phyloP scores from a whole-genome alignment of 75 land plant genomes.

The Pinus taeda region DNA sequence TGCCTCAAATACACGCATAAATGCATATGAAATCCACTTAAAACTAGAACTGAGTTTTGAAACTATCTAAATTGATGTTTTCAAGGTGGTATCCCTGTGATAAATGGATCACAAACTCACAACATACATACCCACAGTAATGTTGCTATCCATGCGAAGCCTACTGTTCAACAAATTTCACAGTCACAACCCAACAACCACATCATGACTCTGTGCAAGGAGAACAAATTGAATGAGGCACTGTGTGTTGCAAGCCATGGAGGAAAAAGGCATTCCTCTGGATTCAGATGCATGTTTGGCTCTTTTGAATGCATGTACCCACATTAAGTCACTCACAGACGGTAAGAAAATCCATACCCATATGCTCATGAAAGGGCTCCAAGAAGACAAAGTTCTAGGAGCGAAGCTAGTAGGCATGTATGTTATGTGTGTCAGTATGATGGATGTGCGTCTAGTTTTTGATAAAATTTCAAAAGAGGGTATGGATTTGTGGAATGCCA shows the following conservation, averaged over 20 bases:
- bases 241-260: neutral
- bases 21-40: too few species aligned
- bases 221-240: neutral
- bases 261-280: neutral
- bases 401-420: constrained; percentile 17
- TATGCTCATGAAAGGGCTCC: constrained; percentile 5
- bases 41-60: too few species aligned
- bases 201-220: constrained; percentile 1
- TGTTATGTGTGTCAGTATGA: constrained; percentile 19
- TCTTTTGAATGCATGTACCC: constrained; percentile 8
- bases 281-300: neutral
- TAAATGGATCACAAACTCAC: too few species aligned
- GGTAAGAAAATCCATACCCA: constrained; percentile 5
- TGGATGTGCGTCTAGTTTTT: constrained; percentile 13
- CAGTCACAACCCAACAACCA: neutral
- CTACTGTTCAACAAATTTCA: neutral
- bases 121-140: neutral
- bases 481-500: constrained; percentile 18
- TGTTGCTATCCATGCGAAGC: neutral
- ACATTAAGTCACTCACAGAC: constrained; percentile 3
- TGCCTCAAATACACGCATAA: too few species aligned
- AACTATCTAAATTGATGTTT: too few species aligned
- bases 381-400: constrained; percentile 7
- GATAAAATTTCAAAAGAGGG: neutral
- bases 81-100: too few species aligned